Evolutionary conservation across 352 stramenopile genomes (phyloP).

Genomic region (Phytophthora tentaculata): DNA sequence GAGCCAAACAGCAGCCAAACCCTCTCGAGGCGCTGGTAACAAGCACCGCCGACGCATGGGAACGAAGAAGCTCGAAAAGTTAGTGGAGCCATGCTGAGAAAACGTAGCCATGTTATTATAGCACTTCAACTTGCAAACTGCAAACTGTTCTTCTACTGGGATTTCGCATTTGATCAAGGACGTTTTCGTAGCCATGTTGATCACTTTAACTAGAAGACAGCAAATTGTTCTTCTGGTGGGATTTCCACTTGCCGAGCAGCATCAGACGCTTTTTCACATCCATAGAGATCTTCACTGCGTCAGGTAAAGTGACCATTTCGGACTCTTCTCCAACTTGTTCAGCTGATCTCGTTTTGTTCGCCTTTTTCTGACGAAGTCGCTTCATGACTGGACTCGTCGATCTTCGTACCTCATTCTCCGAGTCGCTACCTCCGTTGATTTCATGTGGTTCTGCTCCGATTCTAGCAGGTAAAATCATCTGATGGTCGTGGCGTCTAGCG

Average conservation of each 20-base stretch:
- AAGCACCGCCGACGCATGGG: slow-evolving; percentile 53
- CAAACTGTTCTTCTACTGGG: too few relatives aligned
- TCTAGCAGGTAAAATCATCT: not conserved
- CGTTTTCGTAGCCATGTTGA: slow-evolving; percentile 15
- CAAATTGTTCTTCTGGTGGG: not conserved
- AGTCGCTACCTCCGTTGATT: slow-evolving; percentile 7
- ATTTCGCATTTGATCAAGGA: slow-evolving; percentile 12
- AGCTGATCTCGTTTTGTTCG: slow-evolving; percentile 1
- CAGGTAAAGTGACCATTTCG: slow-evolving; percentile 30
- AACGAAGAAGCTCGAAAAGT: not conserved
- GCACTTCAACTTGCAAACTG: too few relatives aligned
- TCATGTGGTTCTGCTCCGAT: not conserved
- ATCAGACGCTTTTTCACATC: slow-evolving; percentile 68
- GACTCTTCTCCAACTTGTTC: not conserved
- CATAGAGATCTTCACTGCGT: slow-evolving; percentile 57
- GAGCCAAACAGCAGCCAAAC: slow-evolving; percentile 73
- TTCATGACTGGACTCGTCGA: slow-evolving; percentile 69
- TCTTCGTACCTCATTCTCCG: slow-evolving; percentile 29
- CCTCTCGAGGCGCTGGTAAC: slow-evolving; percentile 79
- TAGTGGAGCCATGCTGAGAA: too few relatives aligned
- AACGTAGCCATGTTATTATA: too few relatives aligned
- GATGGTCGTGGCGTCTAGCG: slow-evolving; percentile 3
- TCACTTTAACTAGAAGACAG: slow-evolving; percentile 1
- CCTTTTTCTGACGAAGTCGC: slow-evolving; percentile 44
- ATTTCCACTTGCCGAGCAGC: slow-evolving; percentile 55